A percentile compares a stretch with the other conserved stretches of the same genome.
Conservation (phyloP, 1,284 basidiomycete species). For the Puccinia coronata region DNA sequence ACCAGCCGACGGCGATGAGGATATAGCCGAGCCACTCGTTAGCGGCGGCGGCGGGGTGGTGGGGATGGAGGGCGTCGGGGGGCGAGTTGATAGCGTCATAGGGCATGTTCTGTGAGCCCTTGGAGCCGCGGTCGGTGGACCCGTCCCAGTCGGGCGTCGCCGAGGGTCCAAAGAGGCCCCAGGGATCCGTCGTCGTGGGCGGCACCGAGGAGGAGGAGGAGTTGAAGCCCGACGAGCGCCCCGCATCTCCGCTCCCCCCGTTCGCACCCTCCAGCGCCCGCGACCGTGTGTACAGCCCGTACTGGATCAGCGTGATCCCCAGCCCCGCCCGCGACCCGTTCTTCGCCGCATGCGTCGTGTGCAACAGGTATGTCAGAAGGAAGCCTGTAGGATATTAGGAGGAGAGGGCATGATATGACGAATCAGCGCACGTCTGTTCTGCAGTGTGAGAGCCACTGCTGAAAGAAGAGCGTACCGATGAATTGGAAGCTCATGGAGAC, state of each 20-base stretch:
- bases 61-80: constrained; percentile 53
- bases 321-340: constrained; percentile 91
- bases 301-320: constrained; percentile 89
- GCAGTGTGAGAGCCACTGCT: background rate
- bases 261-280: constrained; percentile 59
- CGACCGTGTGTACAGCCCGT: constrained; percentile 77
- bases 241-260: background rate
- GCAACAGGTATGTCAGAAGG: constrained; percentile 58
- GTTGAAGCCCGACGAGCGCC: background rate
- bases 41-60: constrained; percentile 60
- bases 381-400: constrained; percentile 55
- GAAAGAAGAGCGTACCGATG: constrained; percentile 63
- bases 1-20: constrained; percentile 85
- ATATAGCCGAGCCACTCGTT: constrained; percentile 85
- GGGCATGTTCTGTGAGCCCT: constrained; percentile 56
- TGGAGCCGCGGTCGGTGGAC: constrained; percentile 56
- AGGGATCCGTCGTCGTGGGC: constrained; percentile 15
- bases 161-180: constrained; percentile 54
- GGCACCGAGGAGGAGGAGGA: constrained; percentile 12
- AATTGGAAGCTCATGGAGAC: constrained; percentile 96
- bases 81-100: constrained; percentile 59
- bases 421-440: background rate
- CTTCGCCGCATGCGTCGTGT: constrained; percentile 84
- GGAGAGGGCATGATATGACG: constrained; percentile 64
- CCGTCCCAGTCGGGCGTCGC: constrained; percentile 56